Percentiles rank a stretch among this genome's conserved stretches.
Conservation (phyloP, 768 basidiomycete species). For the Pisolithus microcarpus region DNA sequence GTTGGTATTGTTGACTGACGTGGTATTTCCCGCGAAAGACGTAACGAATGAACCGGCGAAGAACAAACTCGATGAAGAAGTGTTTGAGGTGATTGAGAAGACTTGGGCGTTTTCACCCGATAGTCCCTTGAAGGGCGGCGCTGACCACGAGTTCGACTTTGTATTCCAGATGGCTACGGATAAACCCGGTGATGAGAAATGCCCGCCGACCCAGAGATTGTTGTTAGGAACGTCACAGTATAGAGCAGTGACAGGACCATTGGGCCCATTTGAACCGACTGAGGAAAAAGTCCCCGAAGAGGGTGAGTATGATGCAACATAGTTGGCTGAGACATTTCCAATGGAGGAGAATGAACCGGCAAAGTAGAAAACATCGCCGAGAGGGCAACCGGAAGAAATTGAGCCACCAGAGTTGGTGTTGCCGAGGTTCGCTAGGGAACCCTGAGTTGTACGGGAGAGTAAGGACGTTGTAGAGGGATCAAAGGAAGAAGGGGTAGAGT, state of each 20-base stretch:
- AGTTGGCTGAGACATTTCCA: conserved; percentile 48
- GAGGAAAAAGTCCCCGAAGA: conserved; percentile 51
- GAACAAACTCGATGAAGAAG: conserved; percentile 66
- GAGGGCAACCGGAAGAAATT: conserved; percentile 66
- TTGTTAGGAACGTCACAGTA: conserved; percentile 65
- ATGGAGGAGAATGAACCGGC: conserved; percentile 81
- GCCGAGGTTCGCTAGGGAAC: conserved; percentile 61
- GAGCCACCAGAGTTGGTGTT: conserved; percentile 75
- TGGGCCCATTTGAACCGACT: conserved; percentile 62
- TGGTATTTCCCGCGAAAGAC: conserved; percentile 50
- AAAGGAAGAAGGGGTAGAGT: conserved; percentile 47
- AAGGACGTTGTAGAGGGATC: conserved; percentile 69
- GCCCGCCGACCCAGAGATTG: conserved; percentile 76
- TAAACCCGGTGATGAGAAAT: conserved; percentile 58
- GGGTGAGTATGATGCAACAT: conserved; percentile 71
- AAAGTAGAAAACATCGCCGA: conserved; percentile 66
- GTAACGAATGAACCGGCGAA: conserved; percentile 88
- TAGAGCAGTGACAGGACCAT: conserved; percentile 65
- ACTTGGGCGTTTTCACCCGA: conserved; percentile 64
- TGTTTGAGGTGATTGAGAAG: conserved; percentile 65
- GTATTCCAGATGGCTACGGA: conserved; percentile 69
- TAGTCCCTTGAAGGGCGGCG: conserved; percentile 77
- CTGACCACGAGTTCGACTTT: conserved; percentile 59
- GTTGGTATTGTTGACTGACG: conserved; percentile 51
- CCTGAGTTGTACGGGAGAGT: conserved; percentile 56